Evolutionary conservation across 305 asterid species (phyloP).

Genomic region (Fraxinus greggii): DNA sequence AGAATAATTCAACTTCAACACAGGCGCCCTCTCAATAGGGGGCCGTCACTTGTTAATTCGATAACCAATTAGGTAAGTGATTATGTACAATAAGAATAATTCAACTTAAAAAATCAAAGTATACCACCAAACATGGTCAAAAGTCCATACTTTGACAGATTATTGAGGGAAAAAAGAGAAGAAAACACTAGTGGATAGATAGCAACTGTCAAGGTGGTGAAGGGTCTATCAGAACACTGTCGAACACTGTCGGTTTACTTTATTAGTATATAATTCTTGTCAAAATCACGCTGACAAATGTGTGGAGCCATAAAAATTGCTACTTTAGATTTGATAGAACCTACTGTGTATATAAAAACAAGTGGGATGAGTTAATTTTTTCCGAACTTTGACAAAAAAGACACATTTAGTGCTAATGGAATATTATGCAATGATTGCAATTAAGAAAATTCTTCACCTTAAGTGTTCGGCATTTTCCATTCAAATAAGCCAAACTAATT

Average conservation of each 20-base stretch:
- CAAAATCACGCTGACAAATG: slow-evolving; percentile 1
- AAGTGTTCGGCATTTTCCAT: neutral
- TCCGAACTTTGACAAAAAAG: slow-evolving; percentile 35
- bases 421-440: slow-evolving; percentile 30
- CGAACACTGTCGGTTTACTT: slow-evolving; percentile 4
- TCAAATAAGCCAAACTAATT: slow-evolving; percentile 14
- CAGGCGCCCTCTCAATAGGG: no score
- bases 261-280: neutral
- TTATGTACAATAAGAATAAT: no score
- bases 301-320: slow-evolving; percentile 24
- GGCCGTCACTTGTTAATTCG: no score
- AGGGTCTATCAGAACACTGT: slow-evolving; percentile 5
- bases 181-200: neutral
- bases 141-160: neutral
- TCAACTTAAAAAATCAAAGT: neutral
- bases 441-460: slow-evolving; percentile 6
- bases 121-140: neutral
- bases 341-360: slow-evolving; percentile 13
- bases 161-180: neutral
- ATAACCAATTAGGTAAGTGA: no score
- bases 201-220: neutral
- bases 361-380: slow-evolving; percentile 18
- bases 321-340: slow-evolving; percentile 18
- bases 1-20: no score
- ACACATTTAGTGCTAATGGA: slow-evolving; percentile 26